phyloP scores from a whole-genome alignment of 768 basidiomycete species.

The Hemileccinum rubropunctum region DNA sequence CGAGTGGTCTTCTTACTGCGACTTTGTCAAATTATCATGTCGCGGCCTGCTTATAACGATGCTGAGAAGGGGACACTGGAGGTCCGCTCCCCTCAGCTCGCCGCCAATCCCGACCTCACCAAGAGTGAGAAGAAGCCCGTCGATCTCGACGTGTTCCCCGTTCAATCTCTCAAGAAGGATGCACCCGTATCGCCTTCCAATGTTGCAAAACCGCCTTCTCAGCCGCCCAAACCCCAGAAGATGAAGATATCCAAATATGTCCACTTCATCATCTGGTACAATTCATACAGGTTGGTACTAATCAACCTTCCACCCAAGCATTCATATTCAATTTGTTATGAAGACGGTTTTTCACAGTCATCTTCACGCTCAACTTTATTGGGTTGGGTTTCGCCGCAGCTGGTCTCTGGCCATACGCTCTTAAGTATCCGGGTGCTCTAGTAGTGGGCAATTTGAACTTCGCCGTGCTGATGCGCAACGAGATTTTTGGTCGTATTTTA shows the following conservation, averaged over 20 bases:
- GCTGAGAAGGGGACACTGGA: slow-evolving; percentile 60
- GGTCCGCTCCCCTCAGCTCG: slow-evolving; percentile 33
- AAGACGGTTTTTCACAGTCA: slow-evolving; percentile 72
- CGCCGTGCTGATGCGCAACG: slow-evolving; percentile 77
- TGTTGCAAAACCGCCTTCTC: slow-evolving; percentile 34
- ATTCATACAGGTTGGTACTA: slow-evolving; percentile 62
- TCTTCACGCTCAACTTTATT: slow-evolving; percentile 56
- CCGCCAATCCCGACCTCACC: slow-evolving; percentile 29
- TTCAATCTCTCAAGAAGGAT: slow-evolving; percentile 43
- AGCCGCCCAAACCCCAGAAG: slow-evolving; percentile 43
- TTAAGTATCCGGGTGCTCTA: slow-evolving; percentile 63
- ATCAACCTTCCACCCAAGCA: neutral
- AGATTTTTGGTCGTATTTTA: slow-evolving; percentile 74
- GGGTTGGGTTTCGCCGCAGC: slow-evolving; percentile 59
- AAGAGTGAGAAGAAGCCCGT: slow-evolving; percentile 40
- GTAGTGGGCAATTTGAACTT: slow-evolving; percentile 71
- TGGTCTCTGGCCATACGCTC: slow-evolving; percentile 67
- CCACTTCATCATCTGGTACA: slow-evolving; percentile 69
- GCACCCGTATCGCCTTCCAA: slow-evolving; percentile 33
- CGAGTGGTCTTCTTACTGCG: slow-evolving; percentile 11
- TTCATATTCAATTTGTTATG: slow-evolving; percentile 11
- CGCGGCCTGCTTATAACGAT: slow-evolving; percentile 46
- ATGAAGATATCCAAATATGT: slow-evolving; percentile 60
- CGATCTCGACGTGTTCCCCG: slow-evolving; percentile 28
- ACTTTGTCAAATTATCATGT: slow-evolving; percentile 34